phyloP scores from a whole-genome alignment of 2,329 filamentous ascomycete species.

The Endoconidiophora laricicola region DNA sequence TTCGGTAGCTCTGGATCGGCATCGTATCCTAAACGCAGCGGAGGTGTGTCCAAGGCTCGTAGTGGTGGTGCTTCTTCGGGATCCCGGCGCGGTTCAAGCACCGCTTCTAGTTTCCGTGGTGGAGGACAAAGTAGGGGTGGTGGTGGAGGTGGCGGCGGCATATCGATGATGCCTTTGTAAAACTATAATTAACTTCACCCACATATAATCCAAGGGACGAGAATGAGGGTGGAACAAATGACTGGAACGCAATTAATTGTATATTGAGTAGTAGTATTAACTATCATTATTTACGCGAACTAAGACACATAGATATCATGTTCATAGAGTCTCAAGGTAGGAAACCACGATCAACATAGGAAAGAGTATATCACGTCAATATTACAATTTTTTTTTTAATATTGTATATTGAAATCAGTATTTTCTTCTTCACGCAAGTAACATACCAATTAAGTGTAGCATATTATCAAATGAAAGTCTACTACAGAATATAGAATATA shows the following conservation, averaged over 20 bases:
- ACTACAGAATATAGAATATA: not conserved
- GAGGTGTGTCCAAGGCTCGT: not conserved
- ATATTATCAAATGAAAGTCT: not conserved
- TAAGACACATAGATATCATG: too few species aligned
- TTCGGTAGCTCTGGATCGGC: not conserved
- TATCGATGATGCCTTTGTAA: conserved; percentile 12
- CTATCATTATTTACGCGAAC: too few species aligned
- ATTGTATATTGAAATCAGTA: too few species aligned
- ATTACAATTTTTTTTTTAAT: too few species aligned
- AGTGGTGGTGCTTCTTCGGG: not conserved
- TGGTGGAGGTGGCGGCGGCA: conserved; percentile 5
- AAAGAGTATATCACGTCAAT: too few species aligned
- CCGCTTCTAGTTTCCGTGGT: not conserved
- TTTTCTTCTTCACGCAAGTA: too few species aligned
- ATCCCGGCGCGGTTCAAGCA: conserved; percentile 12
- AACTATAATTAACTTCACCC: not conserved
- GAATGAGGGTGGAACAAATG: not conserved
- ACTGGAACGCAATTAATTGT: not conserved
- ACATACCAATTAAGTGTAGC: not conserved
- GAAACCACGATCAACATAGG: too few species aligned
- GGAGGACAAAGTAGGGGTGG: not conserved
- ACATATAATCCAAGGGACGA: not conserved
- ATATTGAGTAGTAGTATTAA: not conserved
- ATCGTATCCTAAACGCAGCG: not conserved
- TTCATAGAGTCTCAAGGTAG: too few species aligned